phyloP scores from a whole-genome alignment of 2,329 filamentous ascomycete genomes.

The Microcyclospora pomicola region DNA sequence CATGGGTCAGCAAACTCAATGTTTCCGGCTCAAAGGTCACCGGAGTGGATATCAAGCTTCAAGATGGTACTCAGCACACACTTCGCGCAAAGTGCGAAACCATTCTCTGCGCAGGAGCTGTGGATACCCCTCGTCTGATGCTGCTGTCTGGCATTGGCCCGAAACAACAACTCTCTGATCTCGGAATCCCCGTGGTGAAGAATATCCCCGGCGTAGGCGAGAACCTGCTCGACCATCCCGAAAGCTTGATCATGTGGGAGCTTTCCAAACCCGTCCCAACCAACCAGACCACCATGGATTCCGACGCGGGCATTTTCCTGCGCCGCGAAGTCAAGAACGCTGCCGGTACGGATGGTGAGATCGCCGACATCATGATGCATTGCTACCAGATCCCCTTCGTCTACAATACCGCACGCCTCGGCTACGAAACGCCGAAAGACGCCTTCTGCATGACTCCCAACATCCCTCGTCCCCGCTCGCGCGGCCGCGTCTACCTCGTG shows the following conservation, averaged over 20 bases:
- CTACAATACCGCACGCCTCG: conserved; percentile 66
- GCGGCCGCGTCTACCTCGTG: conserved; percentile 64
- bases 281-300: conserved; percentile 83
- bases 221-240: conserved; percentile 52
- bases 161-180: conserved; percentile 31
- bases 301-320: conserved; percentile 76
- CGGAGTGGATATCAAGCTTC: conserved; percentile 57
- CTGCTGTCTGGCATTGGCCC: conserved; percentile 38
- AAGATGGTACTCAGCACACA: conserved; percentile 42
- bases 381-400: conserved; percentile 93
- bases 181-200: conserved; percentile 41
- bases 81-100: conserved; percentile 57
- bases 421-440: conserved; percentile 56
- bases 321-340: conserved; percentile 62
- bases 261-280: conserved; percentile 62
- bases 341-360: conserved; percentile 53
- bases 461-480: conserved; percentile 68
- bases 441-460: conserved; percentile 92
- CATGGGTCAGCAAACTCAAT: conserved; percentile 74
- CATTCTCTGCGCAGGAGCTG: conserved; percentile 64
- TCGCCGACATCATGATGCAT: conserved; percentile 88
- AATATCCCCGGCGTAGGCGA: conserved; percentile 49
- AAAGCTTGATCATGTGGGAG: conserved; percentile 60
- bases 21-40: conserved; percentile 55
- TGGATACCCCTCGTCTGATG: conserved; percentile 63